These are phyloP conservation scores for Ganoderma resinaceum DNA, from an alignment of 1,284 basidiomycete species.

Conservation along the genomic window DNA sequence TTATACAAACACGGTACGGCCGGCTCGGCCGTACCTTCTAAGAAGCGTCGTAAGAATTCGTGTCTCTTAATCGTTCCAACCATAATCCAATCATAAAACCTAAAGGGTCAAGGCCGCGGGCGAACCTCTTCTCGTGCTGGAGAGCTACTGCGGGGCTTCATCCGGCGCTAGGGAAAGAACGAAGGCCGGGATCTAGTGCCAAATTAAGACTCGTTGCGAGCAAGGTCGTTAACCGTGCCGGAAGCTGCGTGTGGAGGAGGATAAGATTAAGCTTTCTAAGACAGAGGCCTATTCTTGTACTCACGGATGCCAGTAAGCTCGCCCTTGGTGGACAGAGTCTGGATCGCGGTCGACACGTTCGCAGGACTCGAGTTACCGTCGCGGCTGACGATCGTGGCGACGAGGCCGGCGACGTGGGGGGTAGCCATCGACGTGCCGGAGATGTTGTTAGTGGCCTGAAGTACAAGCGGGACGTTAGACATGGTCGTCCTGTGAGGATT, in stretches of 20 bases:
- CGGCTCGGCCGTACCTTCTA: neutral
- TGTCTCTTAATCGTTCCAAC: neutral
- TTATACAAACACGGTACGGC: neutral
- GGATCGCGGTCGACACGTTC: slow-evolving; percentile 35
- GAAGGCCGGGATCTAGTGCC: neutral
- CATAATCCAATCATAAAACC: slow-evolving; percentile 2
- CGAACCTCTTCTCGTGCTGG: neutral
- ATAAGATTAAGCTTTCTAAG: neutral
- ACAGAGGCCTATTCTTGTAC: slow-evolving; percentile 7
- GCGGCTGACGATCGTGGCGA: slow-evolving; percentile 43
- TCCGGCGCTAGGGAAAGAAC: neutral
- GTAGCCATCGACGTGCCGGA: slow-evolving; percentile 46
- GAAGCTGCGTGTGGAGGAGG: slow-evolving; percentile 22
- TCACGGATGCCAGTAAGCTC: slow-evolving; percentile 39
- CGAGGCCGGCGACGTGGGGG: slow-evolving; percentile 44
- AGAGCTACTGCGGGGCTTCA: neutral
- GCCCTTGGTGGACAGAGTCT: slow-evolving; percentile 34
- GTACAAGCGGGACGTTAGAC: neutral
- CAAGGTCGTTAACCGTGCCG: slow-evolving; percentile 37
- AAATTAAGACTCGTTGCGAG: slow-evolving; percentile 29
- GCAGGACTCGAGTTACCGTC: slow-evolving; percentile 41
- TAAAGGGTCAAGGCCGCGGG: neutral
- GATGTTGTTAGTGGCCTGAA: slow-evolving; percentile 37
- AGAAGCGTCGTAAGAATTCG: neutral
- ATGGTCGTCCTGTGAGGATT: neutral